phyloP scores from a whole-genome alignment of 2,329 filamentous ascomycete genomes.

The Chaetomium strumarium region DNA sequence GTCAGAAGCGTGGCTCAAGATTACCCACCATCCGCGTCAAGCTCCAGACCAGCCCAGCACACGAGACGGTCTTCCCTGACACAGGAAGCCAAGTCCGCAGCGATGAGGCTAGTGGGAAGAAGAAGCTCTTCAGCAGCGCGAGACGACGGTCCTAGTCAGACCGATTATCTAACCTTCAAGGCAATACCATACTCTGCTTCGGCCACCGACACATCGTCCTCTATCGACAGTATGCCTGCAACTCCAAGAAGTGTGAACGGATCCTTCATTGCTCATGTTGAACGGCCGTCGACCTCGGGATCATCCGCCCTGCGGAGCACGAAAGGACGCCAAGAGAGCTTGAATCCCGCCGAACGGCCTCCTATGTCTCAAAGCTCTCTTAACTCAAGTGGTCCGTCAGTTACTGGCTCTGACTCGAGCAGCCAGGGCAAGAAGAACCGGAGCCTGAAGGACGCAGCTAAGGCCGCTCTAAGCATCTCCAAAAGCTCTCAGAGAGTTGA shows the following conservation, averaged over 20 bases:
- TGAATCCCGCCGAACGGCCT: conserved; percentile 6
- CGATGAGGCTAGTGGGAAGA: conserved; percentile 23
- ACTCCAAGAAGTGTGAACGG: conserved; percentile 2
- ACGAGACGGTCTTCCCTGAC: conserved; percentile 23
- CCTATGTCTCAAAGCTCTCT: conserved; percentile 15
- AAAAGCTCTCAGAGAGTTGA: conserved; percentile 1
- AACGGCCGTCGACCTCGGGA: conserved; percentile 2
- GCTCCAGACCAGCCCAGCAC: conserved; percentile 18
- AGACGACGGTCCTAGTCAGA: conserved; percentile 3
- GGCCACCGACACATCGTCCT: background rate
- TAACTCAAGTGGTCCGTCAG: conserved; percentile 13
- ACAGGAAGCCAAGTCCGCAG: conserved; percentile 23
- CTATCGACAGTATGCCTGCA: background rate
- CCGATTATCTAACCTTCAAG: conserved; percentile 22
- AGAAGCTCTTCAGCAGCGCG: conserved; percentile 10
- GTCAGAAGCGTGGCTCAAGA: conserved; percentile 9
- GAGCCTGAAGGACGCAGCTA: conserved; percentile 33
- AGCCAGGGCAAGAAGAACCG: conserved; percentile 26
- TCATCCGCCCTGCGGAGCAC: background rate
- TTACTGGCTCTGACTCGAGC: conserved; percentile 9
- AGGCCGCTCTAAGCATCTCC: conserved; percentile 29
- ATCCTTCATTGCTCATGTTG: background rate
- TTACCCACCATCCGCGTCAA: conserved; percentile 19
- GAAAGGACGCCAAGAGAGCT: background rate
- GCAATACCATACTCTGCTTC: conserved; percentile 16